A percentile compares a stretch with the other conserved stretches of the same genome.
These are phyloP conservation scores for Trypanosoma melophagium DNA, from an alignment of 208 protist species.

Conservation along the genomic window DNA sequence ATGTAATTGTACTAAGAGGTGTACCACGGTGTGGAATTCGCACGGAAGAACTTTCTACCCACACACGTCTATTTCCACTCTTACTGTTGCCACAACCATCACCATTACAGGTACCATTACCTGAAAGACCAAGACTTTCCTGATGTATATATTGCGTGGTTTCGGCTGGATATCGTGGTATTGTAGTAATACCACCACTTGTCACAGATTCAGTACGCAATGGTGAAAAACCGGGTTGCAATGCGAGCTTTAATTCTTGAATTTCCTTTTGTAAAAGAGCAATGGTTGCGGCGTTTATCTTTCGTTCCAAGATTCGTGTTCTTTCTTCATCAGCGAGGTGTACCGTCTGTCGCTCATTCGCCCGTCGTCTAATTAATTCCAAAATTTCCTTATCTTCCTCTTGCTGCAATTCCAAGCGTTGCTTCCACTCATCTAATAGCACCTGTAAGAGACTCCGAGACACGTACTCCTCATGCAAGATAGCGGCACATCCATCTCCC, in stretches of 20 bases:
- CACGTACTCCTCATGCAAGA: slow-evolving; percentile 2
- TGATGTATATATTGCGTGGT: no score
- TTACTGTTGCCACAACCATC: not conserved
- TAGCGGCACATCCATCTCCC: not conserved
- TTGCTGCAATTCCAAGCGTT: slow-evolving; percentile 15
- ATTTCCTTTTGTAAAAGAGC: slow-evolving; percentile 18
- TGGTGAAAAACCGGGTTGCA: not conserved
- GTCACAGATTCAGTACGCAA: not conserved
- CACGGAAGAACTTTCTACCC: no score
- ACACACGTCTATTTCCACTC: not conserved
- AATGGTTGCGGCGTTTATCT: slow-evolving; percentile 19
- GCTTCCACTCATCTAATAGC: not conserved
- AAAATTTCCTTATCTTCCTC: slow-evolving; percentile 27
- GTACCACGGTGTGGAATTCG: no score
- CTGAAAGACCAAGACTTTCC: no score
- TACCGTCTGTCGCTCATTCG: slow-evolving; percentile 28
- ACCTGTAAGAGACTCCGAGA: not conserved
- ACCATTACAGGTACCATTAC: not conserved
- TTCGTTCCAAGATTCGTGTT: slow-evolving; percentile 26
- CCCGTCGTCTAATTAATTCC: slow-evolving; percentile 27
- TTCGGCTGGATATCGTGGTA: not conserved
- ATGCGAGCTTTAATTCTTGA: slow-evolving; percentile 6
- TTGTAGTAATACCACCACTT: not conserved
- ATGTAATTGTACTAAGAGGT: no score
- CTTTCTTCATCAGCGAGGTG: slow-evolving; percentile 22